Base-by-base conservation (phyloP, 345 rosid species). In the Corymbia maculata region DNA sequence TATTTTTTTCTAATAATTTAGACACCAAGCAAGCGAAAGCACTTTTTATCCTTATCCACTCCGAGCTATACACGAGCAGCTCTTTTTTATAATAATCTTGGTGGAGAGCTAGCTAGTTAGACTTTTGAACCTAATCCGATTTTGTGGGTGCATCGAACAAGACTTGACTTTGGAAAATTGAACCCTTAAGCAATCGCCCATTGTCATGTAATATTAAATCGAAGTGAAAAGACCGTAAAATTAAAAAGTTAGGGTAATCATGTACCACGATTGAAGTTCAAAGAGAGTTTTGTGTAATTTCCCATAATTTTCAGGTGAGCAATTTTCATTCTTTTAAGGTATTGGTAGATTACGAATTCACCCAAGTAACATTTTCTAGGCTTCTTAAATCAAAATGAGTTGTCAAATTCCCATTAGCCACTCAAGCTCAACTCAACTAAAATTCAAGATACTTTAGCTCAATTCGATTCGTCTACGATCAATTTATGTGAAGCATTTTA, bases 21-120 rank as follows among this genome's bases (percentile, higher is more conserved):
- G 75, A 30, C 75, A n/a, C 75, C 10, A 14, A 64, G 79, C 44
- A 66, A 66, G 79, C 0, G 79, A 66, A 32, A 68, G 36, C 47
- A 36, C 47, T 9, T 36, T 70, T 1, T 70, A 70, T 36, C 47
- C 82, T 9, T 9, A 19, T 6, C 8, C 49, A 22, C 10, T 36
- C 49, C 49, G 82, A 75, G 82, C 42, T 75, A 19, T 42, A 21
- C 82, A 19, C 42, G 82, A 75, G 19, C 82, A 17, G 14, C 8
- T 44, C 15, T n/a, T 75, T n/a, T 75, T 36, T 19, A 42, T 42
- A 75, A 42, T 75, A 75, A 36, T 75, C 49, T 75, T 42, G 49
- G 0, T 22, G 66, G 13, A 24, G 30, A 12, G n/a, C 24, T 13
- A 59, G n/a, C 14, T 26, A 10, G 26, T 10, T 32, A 0, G 44